Conservation (phyloP, 345 rosid genomes). For the Euclidium syriacum region DNA sequence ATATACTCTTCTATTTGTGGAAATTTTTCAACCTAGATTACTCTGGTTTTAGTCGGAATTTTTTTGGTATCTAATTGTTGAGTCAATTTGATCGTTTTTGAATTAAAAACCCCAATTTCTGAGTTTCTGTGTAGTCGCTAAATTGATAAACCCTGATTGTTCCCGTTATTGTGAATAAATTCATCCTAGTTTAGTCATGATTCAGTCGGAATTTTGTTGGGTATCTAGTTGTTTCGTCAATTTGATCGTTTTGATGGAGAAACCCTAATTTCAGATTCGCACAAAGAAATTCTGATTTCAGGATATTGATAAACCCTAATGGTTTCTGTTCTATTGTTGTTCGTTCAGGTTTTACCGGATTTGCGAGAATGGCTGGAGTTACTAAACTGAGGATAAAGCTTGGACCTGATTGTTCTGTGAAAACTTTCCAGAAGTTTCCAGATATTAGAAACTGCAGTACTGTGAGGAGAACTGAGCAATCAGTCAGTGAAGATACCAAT, state of each 20-base stretch:
- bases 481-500: slow-evolving; percentile 16
- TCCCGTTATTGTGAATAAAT: neutral
- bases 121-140: too few relatives aligned
- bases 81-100: too few relatives aligned
- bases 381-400: slow-evolving; percentile 57
- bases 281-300: neutral
- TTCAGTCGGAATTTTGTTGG: neutral
- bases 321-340: neutral
- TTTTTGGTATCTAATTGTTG: too few relatives aligned
- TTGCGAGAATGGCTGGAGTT: slow-evolving; percentile 24
- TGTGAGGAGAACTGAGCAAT: slow-evolving; percentile 8
- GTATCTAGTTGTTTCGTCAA: neutral
- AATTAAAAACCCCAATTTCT: too few relatives aligned
- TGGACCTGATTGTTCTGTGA: slow-evolving; percentile 31
- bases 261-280: neutral
- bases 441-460: slow-evolving; percentile 23
- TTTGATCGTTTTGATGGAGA: neutral
- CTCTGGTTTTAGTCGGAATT: too few relatives aligned
- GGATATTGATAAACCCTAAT: too few relatives aligned
- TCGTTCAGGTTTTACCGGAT: neutral
- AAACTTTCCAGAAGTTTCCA: neutral
- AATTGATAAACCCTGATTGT: neutral
- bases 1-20: too few relatives aligned
- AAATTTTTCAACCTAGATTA: too few relatives aligned
- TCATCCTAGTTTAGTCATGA: neutral